Evolutionary conservation across 257 asterid species (phyloP).

Genomic region (Nicotiana obtusifolia): DNA sequence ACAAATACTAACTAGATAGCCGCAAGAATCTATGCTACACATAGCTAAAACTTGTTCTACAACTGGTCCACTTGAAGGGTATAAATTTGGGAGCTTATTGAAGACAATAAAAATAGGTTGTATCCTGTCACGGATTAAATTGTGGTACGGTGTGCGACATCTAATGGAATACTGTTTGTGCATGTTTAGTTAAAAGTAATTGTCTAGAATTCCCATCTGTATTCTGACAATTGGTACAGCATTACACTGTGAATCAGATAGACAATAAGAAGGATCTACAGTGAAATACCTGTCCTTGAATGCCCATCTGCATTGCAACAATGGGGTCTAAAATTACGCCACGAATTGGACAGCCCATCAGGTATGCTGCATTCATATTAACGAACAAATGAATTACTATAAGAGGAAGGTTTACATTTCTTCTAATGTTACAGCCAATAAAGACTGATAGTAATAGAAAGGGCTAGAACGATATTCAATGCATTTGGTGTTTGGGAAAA

Average conservation of each 20-base stretch:
- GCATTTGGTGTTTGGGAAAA: neutral
- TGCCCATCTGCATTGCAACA: constrained; percentile 91
- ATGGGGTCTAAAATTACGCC: constrained; percentile 92
- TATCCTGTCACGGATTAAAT: neutral
- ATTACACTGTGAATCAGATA: neutral
- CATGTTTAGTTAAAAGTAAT: neutral
- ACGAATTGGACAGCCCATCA: constrained; percentile 95
- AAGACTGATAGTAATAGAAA: neutral
- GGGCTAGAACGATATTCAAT: neutral
- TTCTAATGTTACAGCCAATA: neutral
- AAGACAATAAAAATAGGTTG: neutral
- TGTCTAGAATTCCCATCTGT: constrained; percentile 5
- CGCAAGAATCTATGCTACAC: neutral
- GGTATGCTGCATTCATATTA: constrained; percentile 63
- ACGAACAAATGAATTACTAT: neutral
- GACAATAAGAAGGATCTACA: neutral
- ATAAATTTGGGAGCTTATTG: neutral
- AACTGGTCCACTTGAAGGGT: neutral
- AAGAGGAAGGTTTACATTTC: neutral
- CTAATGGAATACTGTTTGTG: neutral
- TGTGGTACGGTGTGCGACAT: neutral
- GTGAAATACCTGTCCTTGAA: constrained; percentile 85
- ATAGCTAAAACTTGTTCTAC: neutral
- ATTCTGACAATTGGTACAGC: neutral
- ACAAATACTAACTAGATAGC: neutral